Evolutionary conservation across 768 basidiomycete genomes (phyloP).

Genomic region (Udeniomyces megalosporus): DNA sequence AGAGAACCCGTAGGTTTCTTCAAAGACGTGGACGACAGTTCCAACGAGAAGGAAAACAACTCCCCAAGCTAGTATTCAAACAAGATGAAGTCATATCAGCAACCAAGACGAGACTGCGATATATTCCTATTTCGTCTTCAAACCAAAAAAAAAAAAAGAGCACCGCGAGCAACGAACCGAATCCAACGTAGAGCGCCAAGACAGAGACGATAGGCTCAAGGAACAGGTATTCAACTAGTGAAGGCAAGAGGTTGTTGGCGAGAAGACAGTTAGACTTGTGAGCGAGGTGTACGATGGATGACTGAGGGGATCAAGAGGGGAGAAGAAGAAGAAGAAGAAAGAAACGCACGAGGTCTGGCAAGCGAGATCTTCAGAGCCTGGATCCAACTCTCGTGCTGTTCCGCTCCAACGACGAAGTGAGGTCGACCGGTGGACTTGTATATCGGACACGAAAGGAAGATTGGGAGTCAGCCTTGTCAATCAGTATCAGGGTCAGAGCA

Average conservation of each 20-base stretch:
- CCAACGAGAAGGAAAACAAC: conserved; percentile 12
- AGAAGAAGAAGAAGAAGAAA: too few species aligned
- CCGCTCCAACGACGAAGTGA: conserved; percentile 21
- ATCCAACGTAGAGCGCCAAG: conserved; percentile 23
- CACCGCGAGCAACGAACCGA: conserved; percentile 22
- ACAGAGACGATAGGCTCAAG: conserved; percentile 27
- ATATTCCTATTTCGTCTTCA: too few species aligned
- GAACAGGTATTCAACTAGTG: conserved; percentile 21
- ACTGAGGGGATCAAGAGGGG: too few species aligned
- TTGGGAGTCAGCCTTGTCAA: too few species aligned
- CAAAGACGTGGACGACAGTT: conserved; percentile 16
- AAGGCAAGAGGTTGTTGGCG: too few species aligned
- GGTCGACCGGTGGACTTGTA: conserved; percentile 23
- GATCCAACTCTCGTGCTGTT: conserved; percentile 18
- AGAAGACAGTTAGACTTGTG: too few species aligned
- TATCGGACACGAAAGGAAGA: too few species aligned
- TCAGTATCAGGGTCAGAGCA: too few species aligned
- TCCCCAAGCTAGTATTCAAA: conserved; percentile 18
- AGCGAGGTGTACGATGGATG: too few species aligned
- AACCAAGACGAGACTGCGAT: too few species aligned
- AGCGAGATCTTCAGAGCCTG: conserved; percentile 20
- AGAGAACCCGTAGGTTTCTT: conserved; percentile 9
- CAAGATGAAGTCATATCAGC: too few species aligned
- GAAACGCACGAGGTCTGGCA: conserved; percentile 18
- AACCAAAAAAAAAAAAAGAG: conserved; percentile 13